Evolutionary conservation across 768 basidiomycete species (phyloP).

Genomic region (Glaciozyma antarctica): DNA sequence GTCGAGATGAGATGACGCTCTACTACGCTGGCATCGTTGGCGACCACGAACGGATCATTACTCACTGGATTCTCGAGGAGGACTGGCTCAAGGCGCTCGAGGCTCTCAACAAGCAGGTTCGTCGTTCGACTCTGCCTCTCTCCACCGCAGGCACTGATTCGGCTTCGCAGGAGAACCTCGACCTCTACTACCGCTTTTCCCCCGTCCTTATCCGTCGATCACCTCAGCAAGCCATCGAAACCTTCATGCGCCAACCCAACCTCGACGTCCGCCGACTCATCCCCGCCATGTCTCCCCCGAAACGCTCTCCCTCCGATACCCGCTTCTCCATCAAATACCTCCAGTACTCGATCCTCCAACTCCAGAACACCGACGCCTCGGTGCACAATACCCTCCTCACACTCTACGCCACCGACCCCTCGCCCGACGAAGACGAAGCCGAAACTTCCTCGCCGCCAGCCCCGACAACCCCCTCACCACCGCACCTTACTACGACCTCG

Average conservation of each 20-base stretch:
- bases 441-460: slow-evolving; percentile 68
- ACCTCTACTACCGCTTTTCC: slow-evolving; percentile 87
- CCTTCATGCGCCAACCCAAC: slow-evolving; percentile 73
- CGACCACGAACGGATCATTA: slow-evolving; percentile 73
- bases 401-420: slow-evolving; percentile 49
- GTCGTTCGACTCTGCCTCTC: neutral
- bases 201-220: slow-evolving; percentile 74
- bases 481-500: slow-evolving; percentile 89
- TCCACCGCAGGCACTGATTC: neutral
- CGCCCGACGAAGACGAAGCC: slow-evolving; percentile 35
- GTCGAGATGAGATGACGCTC: slow-evolving; percentile 81
- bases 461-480: slow-evolving; percentile 72
- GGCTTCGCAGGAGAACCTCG: slow-evolving; percentile 56
- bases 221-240: slow-evolving; percentile 82
- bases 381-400: slow-evolving; percentile 91
- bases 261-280: slow-evolving; percentile 77
- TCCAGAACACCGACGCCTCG: slow-evolving; percentile 67
- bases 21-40: slow-evolving; percentile 74
- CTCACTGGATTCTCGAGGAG: slow-evolving; percentile 74
- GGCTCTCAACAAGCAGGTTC: slow-evolving; percentile 23
- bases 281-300: slow-evolving; percentile 72
- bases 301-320: slow-evolving; percentile 38
- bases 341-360: slow-evolving; percentile 70
- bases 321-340: slow-evolving; percentile 61
- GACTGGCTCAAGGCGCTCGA: slow-evolving; percentile 21